phyloP scores from a whole-genome alignment of 176 grass and related monocot species.

The Hyparrhenia diplandra region DNA sequence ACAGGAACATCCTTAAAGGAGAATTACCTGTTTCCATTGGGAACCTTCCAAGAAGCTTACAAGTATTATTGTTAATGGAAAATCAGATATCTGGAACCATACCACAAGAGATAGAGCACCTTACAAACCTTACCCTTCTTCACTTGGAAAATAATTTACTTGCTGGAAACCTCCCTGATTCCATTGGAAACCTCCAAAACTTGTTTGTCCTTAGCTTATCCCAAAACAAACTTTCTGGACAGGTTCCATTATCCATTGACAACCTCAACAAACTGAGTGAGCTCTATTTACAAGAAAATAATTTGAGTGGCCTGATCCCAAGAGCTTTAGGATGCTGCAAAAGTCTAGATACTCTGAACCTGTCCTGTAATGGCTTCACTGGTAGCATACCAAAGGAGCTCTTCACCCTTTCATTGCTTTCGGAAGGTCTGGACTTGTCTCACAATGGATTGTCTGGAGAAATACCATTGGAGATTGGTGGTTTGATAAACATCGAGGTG shows the following conservation, averaged over 20 bases:
- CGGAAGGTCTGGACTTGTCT: conserved; percentile 11
- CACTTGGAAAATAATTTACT: not conserved
- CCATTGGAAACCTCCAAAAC: conserved; percentile 14
- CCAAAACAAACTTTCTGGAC: conserved; percentile 20
- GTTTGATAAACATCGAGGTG: not conserved
- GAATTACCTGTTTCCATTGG: conserved; percentile 10
- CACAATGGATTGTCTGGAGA: conserved; percentile 19
- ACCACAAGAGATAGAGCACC: not conserved
- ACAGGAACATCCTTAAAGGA: conserved; percentile 16
- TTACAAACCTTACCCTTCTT: not conserved
- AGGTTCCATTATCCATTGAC: conserved; percentile 34
- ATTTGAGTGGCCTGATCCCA: conserved; percentile 14
- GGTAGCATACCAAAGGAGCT: conserved; percentile 34
- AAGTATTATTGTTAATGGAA: not conserved
- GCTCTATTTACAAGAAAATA: conserved; percentile 24
- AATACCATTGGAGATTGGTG: conserved; percentile 22
- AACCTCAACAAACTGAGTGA: conserved; percentile 21
- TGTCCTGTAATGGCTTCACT: conserved; percentile 23
- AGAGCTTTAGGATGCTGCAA: conserved; percentile 5
- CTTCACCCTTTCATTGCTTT: not conserved
- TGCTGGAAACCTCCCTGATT: conserved; percentile 12
- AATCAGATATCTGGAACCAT: conserved; percentile 25
- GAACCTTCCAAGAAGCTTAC: not conserved
- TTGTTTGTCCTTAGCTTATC: conserved; percentile 1
- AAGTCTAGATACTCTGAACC: not conserved